Conservation (phyloP, 805 yeast genomes). For the Candida rishiriensis region DNA sequence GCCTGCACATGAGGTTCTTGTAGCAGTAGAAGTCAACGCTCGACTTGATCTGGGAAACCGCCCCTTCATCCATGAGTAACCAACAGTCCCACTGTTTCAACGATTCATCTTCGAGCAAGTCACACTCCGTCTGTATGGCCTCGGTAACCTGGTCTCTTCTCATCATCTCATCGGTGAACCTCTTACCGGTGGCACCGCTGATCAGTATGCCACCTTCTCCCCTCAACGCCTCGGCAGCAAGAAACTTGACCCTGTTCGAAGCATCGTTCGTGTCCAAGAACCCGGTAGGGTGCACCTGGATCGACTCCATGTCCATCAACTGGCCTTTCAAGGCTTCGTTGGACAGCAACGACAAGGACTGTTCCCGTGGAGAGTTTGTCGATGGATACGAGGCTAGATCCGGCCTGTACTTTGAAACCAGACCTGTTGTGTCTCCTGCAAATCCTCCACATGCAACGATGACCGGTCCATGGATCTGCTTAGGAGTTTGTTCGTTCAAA, state of each 20-base stretch:
- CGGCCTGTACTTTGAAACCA: constrained; percentile 53
- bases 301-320: constrained; percentile 59
- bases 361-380: constrained; percentile 60
- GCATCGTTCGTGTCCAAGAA: constrained; percentile 45
- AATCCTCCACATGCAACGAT: constrained; percentile 63
- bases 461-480: constrained; percentile 46
- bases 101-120: constrained; percentile 14
- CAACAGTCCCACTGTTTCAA: constrained; percentile 36
- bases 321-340: constrained; percentile 39
- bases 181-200: constrained; percentile 35
- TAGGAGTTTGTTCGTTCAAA: constrained; percentile 14
- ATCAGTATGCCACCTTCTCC: constrained; percentile 64
- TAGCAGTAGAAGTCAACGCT: constrained; percentile 55
- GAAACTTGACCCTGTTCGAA: constrained; percentile 35
- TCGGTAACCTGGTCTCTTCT: constrained; percentile 58
- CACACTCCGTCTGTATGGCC: constrained; percentile 42
- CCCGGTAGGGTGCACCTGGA: constrained; percentile 69
- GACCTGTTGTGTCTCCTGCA: constrained; percentile 54
- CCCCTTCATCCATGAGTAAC: constrained; percentile 43
- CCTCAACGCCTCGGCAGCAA: constrained; percentile 63
- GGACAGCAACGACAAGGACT: constrained; percentile 54
- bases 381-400: constrained; percentile 53
- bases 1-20: constrained; percentile 48
- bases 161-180: constrained; percentile 58
- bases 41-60: constrained; percentile 41